Evolutionary conservation across 176 grass and related monocot species (phyloP).

Genomic region (Coix lacrymajobi): DNA sequence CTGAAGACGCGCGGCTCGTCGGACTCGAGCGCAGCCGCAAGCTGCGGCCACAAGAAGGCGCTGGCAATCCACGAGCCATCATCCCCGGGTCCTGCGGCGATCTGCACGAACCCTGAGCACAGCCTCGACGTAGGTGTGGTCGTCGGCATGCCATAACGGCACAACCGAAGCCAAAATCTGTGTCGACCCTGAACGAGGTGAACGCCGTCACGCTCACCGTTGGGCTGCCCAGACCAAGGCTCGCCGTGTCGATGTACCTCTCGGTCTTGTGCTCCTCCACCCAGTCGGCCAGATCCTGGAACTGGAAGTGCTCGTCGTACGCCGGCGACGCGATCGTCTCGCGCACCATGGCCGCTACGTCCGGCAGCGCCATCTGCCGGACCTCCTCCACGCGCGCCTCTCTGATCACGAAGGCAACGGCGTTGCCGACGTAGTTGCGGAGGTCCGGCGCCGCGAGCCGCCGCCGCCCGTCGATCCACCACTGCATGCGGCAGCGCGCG

Average conservation of each 20-base stretch:
- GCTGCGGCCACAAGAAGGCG: no score
- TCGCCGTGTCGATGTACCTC: constrained; percentile 11
- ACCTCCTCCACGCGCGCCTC: constrained; percentile 34
- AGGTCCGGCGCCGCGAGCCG: not conserved
- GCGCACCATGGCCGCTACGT: constrained; percentile 21
- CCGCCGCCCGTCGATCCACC: constrained; percentile 32
- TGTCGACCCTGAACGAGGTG: not conserved
- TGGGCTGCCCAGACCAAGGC: constrained; percentile 28
- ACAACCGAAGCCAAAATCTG: not conserved
- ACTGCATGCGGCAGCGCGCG: constrained; percentile 39
- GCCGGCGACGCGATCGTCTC: constrained; percentile 17
- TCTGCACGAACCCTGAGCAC: not conserved
- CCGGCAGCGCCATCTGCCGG: not conserved
- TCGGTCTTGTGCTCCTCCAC: constrained; percentile 30
- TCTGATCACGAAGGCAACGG: not conserved
- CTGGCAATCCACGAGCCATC: no score
- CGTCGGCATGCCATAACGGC: not conserved
- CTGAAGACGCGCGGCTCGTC: no score
- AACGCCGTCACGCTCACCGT: not conserved
- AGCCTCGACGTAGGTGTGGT: not conserved
- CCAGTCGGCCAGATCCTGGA: constrained; percentile 55
- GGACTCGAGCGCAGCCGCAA: no score
- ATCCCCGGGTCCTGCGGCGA: not conserved
- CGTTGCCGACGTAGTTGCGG: constrained; percentile 35
- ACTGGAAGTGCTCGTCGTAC: constrained; percentile 31